Percentiles rank a stretch among this genome's conserved stretches.
Evolutionary conservation across 2,329 filamentous ascomycete species (phyloP).

Genomic region (Ascochyta koolunga): DNA sequence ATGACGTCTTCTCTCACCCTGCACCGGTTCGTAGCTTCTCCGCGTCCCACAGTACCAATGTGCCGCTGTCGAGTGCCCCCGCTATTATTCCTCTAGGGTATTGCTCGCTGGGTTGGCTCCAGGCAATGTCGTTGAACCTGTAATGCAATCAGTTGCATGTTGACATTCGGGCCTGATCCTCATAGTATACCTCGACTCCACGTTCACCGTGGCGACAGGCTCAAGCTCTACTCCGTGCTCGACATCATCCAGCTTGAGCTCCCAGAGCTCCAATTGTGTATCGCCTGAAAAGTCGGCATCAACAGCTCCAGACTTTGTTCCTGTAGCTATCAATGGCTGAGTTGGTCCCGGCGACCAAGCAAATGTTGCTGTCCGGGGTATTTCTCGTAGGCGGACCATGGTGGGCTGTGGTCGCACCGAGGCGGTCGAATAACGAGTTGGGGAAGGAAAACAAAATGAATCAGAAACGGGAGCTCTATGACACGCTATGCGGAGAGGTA

Average conservation of each 20-base stretch:
- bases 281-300: slow-evolving; percentile 98
- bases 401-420: slow-evolving; percentile 45
- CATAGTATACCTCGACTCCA: slow-evolving; percentile 78
- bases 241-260: slow-evolving; percentile 80
- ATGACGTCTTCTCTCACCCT: slow-evolving; percentile 57
- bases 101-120: slow-evolving; percentile 81
- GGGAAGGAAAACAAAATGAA: slow-evolving; percentile 27
- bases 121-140: slow-evolving; percentile 97
- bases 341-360: slow-evolving; percentile 88
- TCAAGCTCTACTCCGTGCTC: slow-evolving; percentile 82
- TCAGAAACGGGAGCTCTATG: slow-evolving; percentile 15
- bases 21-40: slow-evolving; percentile 65
- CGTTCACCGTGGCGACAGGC: slow-evolving; percentile 80
- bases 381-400: slow-evolving; percentile 97
- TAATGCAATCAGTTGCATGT: slow-evolving; percentile 28
- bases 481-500: slow-evolving; percentile 17
- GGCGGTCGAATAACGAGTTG: slow-evolving; percentile 29
- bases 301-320: slow-evolving; percentile 92
- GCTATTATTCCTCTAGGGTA: slow-evolving; percentile 88
- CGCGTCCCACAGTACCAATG: slow-evolving; percentile 92
- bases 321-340: slow-evolving; percentile 85
- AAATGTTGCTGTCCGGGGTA: slow-evolving; percentile 94
- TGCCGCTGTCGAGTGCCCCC: slow-evolving; percentile 92
- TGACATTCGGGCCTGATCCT: neutral
- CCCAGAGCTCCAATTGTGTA: slow-evolving; percentile 95